Evolutionary conservation across 2,329 filamentous ascomycete species (phyloP).

Genomic region (Cladosporium austrohemisphaericum): DNA sequence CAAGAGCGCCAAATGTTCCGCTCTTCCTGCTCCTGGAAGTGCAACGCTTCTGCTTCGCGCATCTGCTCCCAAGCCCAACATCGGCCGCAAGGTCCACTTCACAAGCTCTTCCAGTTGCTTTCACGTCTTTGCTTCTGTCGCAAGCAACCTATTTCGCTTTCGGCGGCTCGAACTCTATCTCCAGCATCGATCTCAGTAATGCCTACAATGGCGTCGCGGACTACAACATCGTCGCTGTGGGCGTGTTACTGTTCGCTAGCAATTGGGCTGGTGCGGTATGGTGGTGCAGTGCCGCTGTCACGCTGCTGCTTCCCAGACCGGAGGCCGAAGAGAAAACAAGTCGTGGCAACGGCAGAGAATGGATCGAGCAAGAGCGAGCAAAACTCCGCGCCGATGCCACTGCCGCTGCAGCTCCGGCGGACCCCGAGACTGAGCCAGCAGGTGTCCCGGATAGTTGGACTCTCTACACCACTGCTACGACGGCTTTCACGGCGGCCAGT

Average conservation of each 20-base stretch:
- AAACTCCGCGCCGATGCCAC: conserved; percentile 26
- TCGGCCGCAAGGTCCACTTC: neutral
- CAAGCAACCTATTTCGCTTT: conserved; percentile 81
- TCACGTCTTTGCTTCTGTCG: conserved; percentile 71
- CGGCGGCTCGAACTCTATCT: conserved; percentile 90
- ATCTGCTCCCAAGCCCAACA: neutral
- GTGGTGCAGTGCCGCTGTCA: conserved; percentile 66
- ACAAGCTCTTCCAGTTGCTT: conserved; percentile 44
- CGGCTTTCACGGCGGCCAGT: conserved; percentile 64
- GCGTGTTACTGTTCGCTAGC: conserved; percentile 74
- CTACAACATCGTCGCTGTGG: conserved; percentile 79
- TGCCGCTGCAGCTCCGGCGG: neutral
- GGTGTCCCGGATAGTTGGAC: conserved; percentile 20
- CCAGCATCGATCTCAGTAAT: conserved; percentile 88
- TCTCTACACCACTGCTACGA: conserved; percentile 60
- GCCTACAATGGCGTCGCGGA: conserved; percentile 87
- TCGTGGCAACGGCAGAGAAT: conserved; percentile 13
- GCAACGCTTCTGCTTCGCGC: conserved; percentile 36
- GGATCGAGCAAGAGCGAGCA: conserved; percentile 30
- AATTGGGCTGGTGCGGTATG: conserved; percentile 93
- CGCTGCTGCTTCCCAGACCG: conserved; percentile 17
- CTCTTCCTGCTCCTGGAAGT: conserved; percentile 73
- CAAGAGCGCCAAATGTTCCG: conserved; percentile 78
- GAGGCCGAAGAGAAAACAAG: neutral
- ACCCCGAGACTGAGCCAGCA: neutral